These are phyloP conservation scores for Leishmania braziliensis DNA, from an alignment of 208 protist genomes.

Conservation along the genomic window DNA sequence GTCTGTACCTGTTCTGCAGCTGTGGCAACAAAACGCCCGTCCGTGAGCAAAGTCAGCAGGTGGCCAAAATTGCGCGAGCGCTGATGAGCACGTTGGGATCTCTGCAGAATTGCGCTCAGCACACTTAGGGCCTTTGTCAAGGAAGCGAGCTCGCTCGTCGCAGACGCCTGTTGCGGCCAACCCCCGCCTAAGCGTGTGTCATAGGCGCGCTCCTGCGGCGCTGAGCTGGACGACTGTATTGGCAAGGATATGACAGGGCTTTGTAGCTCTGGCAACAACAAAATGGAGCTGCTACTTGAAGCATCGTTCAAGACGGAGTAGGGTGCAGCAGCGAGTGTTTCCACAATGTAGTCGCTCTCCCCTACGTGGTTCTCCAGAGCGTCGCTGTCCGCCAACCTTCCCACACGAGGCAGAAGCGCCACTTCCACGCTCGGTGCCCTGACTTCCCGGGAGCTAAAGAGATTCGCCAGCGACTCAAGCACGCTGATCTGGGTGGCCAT, in stretches of 20 bases:
- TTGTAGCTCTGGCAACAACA: background rate
- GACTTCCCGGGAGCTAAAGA: slow-evolving; percentile 5
- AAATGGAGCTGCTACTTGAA: background rate
- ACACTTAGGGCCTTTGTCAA: slow-evolving; percentile 5
- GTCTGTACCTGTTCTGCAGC: slow-evolving; percentile 12
- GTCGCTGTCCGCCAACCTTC: background rate
- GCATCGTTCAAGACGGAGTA: slow-evolving; percentile 8
- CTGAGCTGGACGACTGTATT: background rate
- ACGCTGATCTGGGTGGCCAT: background rate
- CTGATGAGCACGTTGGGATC: slow-evolving; percentile 4
- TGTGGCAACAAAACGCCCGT: slow-evolving; percentile 14
- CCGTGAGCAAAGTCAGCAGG: slow-evolving; percentile 17
- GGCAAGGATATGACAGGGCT: too few species aligned
- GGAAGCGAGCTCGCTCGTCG: background rate
- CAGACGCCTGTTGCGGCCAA: background rate
- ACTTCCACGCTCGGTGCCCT: background rate
- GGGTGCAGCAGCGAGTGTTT: slow-evolving; percentile 10
- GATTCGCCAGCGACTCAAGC: slow-evolving; percentile 6
- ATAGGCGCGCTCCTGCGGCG: background rate
- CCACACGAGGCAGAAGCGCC: background rate
- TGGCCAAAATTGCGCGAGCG: slow-evolving; percentile 5
- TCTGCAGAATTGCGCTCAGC: slow-evolving; percentile 15
- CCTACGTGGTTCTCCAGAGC: background rate
- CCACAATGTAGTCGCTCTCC: slow-evolving; percentile 11
- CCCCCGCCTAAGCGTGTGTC: background rate